These are phyloP conservation scores for Claviceps paspali DNA, from an alignment of 2,329 filamentous ascomycete genomes.

Conservation along the genomic window DNA sequence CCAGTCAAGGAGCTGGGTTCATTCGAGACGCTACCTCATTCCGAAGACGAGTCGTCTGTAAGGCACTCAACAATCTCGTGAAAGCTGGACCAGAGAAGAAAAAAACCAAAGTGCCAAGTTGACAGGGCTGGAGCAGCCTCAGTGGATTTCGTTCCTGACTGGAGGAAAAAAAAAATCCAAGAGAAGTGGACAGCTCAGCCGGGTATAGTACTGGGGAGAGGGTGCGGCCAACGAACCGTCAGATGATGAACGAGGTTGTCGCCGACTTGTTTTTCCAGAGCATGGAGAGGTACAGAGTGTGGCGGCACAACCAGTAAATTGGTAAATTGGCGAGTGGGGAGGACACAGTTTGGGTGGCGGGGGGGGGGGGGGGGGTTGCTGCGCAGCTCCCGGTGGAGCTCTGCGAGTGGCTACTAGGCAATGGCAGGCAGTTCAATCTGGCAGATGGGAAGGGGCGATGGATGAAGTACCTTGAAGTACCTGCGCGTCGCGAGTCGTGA, in stretches of 20 bases:
- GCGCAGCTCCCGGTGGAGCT: constrained; percentile 5
- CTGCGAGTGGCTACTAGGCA: constrained; percentile 6
- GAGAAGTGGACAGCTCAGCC: too few relatives aligned
- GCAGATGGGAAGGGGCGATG: constrained; percentile 1
- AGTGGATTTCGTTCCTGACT: background rate
- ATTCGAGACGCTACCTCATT: constrained; percentile 43
- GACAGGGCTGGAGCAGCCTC: background rate
- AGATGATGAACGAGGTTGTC: constrained; percentile 4
- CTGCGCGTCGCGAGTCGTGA: too few relatives aligned
- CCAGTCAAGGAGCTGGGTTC: constrained; percentile 45
- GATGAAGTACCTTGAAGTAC: too few relatives aligned
- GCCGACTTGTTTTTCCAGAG: constrained; percentile 4
- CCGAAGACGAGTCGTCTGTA: constrained; percentile 17
- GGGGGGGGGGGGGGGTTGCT: constrained; percentile 1
- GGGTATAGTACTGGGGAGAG: background rate
- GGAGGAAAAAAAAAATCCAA: too few relatives aligned
- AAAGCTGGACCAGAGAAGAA: background rate
- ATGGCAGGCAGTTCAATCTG: background rate
- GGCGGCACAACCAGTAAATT: constrained; percentile 3
- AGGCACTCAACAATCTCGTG: background rate
- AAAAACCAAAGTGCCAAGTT: background rate
- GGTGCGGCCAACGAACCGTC: background rate
- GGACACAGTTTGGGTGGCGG: background rate
- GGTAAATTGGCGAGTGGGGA: constrained; percentile 1
- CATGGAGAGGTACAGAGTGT: constrained; percentile 1